A percentile compares a stretch with the other conserved stretches of the same genome.
Evolutionary conservation across 23 red algal species (phyloP).

Genomic region (Agarophyton chilense): DNA sequence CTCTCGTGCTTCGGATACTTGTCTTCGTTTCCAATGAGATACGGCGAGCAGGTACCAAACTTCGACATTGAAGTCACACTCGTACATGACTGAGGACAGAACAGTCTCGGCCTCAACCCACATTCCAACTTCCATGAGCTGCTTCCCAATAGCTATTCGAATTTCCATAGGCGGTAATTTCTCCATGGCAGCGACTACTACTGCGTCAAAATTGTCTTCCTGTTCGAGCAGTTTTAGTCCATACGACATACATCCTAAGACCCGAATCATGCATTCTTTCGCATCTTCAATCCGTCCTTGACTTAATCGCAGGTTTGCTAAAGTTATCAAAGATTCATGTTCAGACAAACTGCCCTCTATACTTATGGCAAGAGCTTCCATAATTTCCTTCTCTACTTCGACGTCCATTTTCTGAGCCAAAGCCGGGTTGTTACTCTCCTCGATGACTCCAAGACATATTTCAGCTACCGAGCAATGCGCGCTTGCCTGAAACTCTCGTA

Average conservation of each 20-base stretch:
- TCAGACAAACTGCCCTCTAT: slow-evolving; percentile 22
- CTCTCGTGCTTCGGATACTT: slow-evolving; percentile 25
- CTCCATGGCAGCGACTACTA: slow-evolving; percentile 30
- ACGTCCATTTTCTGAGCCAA: slow-evolving; percentile 52
- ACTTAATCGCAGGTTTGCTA: slow-evolving; percentile 73
- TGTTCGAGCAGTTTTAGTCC: slow-evolving; percentile 39
- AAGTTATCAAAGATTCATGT: slow-evolving; percentile 42
- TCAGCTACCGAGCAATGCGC: slow-evolving; percentile 67
- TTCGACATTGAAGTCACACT: slow-evolving; percentile 84
- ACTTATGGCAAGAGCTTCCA: slow-evolving; percentile 51
- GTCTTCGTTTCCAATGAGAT: slow-evolving; percentile 54
- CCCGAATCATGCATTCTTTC: slow-evolving; percentile 45
- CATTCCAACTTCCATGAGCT: slow-evolving; percentile 67
- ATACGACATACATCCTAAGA: slow-evolving; percentile 32
- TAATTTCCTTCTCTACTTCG: slow-evolving; percentile 59
- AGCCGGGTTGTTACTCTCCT: slow-evolving; percentile 65
- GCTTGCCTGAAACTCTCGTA: slow-evolving; percentile 39
- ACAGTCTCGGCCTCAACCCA: slow-evolving; percentile 35
- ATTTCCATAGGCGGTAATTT: slow-evolving; percentile 56
- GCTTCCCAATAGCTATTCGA: slow-evolving; percentile 76
- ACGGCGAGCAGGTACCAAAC: slow-evolving; percentile 78
- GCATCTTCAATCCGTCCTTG: slow-evolving; percentile 61
- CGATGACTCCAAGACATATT: slow-evolving; percentile 58
- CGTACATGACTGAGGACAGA: slow-evolving; percentile 56
- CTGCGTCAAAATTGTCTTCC: slow-evolving; percentile 21